Conservation (phyloP, 2,329 filamentous ascomycete species). For the Gaeumannomyces tritici region DNA sequence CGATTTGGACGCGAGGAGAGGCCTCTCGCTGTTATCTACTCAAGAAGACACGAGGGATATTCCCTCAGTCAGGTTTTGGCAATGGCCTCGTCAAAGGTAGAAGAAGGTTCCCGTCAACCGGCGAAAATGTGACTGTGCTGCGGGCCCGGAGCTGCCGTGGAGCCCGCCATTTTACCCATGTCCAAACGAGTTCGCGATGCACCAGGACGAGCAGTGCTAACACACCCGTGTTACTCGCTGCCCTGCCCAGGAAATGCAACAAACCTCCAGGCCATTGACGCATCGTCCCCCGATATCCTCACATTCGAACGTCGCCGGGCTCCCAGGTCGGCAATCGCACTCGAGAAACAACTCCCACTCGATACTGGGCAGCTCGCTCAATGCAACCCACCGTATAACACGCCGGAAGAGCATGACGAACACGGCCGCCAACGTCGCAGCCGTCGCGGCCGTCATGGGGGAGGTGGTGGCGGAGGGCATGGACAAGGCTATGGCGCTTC, state of each 20-base stretch:
- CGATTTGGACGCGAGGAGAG: conserved; percentile 4
- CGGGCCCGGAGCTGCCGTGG: background rate
- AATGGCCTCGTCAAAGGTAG: conserved; percentile 57
- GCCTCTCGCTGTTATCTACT: conserved; percentile 7
- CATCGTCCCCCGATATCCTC: conserved; percentile 52
- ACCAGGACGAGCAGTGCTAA: conserved; percentile 24
- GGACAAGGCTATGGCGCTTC: conserved; percentile 43
- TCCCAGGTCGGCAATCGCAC: conserved; percentile 52
- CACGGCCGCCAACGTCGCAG: conserved; percentile 62
- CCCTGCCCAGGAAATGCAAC: conserved; percentile 47
- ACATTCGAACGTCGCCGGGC: conserved; percentile 46
- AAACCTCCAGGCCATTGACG: conserved; percentile 57
- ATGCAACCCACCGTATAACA: conserved; percentile 75
- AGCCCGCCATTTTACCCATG: background rate
- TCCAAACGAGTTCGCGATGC: background rate
- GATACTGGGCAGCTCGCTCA: conserved; percentile 65
- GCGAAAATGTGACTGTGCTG: background rate
- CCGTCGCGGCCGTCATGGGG: conserved; percentile 62
- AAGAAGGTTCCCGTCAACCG: conserved; percentile 9
- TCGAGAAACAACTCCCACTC: conserved; percentile 75
- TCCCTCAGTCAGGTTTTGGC: conserved; percentile 22
- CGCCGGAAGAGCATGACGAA: conserved; percentile 90
- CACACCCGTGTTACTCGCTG: conserved; percentile 15
- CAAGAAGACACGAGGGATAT: conserved; percentile 16
- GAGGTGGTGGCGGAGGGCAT: conserved; percentile 22